Conservation (phyloP, 805 yeast genomes). For the Ogataea methanolica region DNA sequence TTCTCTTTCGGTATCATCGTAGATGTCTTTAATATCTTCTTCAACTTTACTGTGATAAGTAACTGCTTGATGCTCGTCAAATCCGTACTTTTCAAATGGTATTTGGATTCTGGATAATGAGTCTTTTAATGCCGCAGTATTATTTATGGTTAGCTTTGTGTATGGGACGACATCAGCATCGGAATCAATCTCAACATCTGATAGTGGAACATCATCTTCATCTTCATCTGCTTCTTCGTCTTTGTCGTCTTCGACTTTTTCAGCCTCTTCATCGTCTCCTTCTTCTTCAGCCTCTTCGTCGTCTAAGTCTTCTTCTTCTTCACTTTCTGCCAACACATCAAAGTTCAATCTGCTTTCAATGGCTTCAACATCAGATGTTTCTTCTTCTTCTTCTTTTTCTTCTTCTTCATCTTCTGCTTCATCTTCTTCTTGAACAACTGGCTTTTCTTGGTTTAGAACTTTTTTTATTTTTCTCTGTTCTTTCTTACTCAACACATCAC, state of each 20-base stretch:
- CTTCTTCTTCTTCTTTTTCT: slow-evolving; percentile 42
- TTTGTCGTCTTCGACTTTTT: slow-evolving; percentile 42
- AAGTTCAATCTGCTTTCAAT: slow-evolving; percentile 19
- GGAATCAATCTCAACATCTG: slow-evolving; percentile 88
- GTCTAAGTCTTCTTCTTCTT: slow-evolving; percentile 24
- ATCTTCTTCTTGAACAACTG: slow-evolving; percentile 23
- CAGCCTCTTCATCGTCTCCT: slow-evolving; percentile 43
- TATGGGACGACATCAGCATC: slow-evolving; percentile 94
- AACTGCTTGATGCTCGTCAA: slow-evolving; percentile 79
- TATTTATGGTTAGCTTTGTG: slow-evolving; percentile 85
- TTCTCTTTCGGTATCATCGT: slow-evolving; percentile 95
- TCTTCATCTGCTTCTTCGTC: slow-evolving; percentile 59
- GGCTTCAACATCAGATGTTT: slow-evolving; percentile 18
- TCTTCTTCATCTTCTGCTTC: slow-evolving; percentile 35
- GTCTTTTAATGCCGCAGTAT: slow-evolving; percentile 74
- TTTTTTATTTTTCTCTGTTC: slow-evolving; percentile 35
- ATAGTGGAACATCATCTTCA: slow-evolving; percentile 78
- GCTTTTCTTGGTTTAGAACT: slow-evolving; percentile 25
- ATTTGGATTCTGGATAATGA: slow-evolving; percentile 62
- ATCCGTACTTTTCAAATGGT: slow-evolving; percentile 62
- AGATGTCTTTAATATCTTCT: slow-evolving; percentile 72
- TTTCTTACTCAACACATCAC: slow-evolving; percentile 54
- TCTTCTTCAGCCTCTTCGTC: slow-evolving; percentile 28
- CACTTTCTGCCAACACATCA: slow-evolving; percentile 23
- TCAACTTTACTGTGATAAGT: slow-evolving; percentile 58